Base-by-base conservation (phyloP, 768 basidiomycete species). In the Pisolithus microcarpus region DNA sequence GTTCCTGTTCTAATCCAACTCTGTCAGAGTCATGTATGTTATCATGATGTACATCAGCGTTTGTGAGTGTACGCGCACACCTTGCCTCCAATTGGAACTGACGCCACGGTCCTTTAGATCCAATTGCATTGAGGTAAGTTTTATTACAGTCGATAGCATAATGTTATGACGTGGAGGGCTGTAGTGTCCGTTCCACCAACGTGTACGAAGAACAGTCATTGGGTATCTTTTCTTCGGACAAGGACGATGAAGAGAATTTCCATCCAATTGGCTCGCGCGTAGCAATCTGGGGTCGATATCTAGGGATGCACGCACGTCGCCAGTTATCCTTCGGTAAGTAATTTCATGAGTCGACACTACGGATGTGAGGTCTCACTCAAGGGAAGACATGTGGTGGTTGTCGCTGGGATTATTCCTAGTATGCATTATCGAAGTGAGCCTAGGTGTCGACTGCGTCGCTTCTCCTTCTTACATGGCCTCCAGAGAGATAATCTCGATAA, bases 301-400 rank as follows among this genome's bases (percentile, higher is more conserved):
- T n/a, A n/a, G n/a, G n/a, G n/a, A n/a, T n/a, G n/a, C n/a, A n/a
- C n/a, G n/a, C n/a, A n/a, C n/a, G n/a, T n/a, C n/a, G n/a, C n/a
- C 95, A 99, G 63, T 80, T 99, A 51, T 88, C 94, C 2, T 97
- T 96, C 56, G 91, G 90, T 88, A 56, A 50, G 77, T 61, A 24
- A 23, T 43, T 7, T 30, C 24, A 46, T 30, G 40, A 47, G 47
- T 48, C n/a, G 7, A 19, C 11, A 1, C n/a, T 5, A 18, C 2
- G 44, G 15, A 44, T 55, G 8, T 52, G 52, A 38, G 44, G 15
- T n/a, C 30, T 11, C 23, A 43, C 23, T 15, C 26, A 13, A 40
- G 43, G n/a, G 13, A 55, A 92, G 94, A 96, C 67, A 91, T 97
- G 80, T 96, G 94, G 95, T 96, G 92, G 92, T 67, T 98, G 19